Conservation (phyloP, 306 rosid species). For the Acacia melanoxylon region DNA sequence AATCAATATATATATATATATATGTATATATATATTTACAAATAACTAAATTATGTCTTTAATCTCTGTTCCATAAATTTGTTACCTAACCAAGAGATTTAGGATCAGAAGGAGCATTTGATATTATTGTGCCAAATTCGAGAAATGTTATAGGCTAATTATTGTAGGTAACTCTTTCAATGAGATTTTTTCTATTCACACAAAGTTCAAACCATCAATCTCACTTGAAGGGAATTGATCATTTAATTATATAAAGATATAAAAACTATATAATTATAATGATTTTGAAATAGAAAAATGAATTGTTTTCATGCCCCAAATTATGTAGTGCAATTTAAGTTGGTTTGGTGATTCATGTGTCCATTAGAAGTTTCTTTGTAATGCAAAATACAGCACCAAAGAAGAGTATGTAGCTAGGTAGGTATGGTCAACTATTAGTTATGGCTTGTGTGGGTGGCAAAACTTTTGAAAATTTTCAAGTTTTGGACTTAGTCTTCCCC, state of each 20-base stretch:
- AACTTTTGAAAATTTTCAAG: not conserved
- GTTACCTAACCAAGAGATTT: too few relatives aligned
- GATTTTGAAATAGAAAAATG: not conserved
- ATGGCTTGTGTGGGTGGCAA: not conserved
- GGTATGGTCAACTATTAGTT: not conserved
- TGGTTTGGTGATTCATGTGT: conserved; percentile 1
- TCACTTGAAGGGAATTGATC: too few relatives aligned
- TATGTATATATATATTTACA: too few relatives aligned
- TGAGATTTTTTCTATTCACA: too few relatives aligned
- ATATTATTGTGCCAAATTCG: not conserved
- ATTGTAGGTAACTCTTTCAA: too few relatives aligned
- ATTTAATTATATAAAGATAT: not conserved
- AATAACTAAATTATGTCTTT: too few relatives aligned
- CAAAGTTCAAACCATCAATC: not conserved
- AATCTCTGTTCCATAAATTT: too few relatives aligned
- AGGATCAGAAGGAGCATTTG: not conserved
- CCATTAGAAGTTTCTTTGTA: conserved; percentile 7
- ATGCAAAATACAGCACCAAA: not conserved
- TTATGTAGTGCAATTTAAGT: not conserved
- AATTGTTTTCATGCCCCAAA: not conserved
- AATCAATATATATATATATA: too few relatives aligned
- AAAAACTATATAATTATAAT: not conserved
- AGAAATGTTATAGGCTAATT: not conserved
- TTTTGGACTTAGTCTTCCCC: not conserved
- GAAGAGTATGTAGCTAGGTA: not conserved